Conservation (phyloP, 2,329 filamentous ascomycete genomes). For the Pseudopithomyces chartarum region DNA sequence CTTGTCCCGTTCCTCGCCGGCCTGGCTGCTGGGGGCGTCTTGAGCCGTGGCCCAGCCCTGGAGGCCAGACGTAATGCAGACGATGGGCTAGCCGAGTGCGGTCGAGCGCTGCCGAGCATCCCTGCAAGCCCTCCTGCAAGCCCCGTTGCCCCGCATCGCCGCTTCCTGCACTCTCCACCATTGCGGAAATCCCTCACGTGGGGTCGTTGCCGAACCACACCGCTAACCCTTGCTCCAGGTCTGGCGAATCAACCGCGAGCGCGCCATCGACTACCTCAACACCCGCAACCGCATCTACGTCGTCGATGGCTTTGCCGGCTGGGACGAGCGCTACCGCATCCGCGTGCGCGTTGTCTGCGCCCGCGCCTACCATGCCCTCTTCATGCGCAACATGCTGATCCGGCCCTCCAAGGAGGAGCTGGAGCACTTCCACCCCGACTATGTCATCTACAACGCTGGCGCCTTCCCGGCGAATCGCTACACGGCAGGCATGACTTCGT, state of each 20-base stretch:
- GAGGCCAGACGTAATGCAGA: slow-evolving; percentile 42
- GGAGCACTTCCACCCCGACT: slow-evolving; percentile 97
- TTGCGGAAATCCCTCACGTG: slow-evolving; percentile 28
- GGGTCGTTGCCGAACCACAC: not conserved
- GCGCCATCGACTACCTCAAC: slow-evolving; percentile 98
- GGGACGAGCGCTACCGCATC: slow-evolving; percentile 98
- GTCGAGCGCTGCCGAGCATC: slow-evolving; percentile 24
- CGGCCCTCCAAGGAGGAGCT: slow-evolving; percentile 89
- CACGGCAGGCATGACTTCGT: slow-evolving; percentile 98
- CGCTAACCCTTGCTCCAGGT: slow-evolving; percentile 62
- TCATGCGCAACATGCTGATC: slow-evolving; percentile 99
- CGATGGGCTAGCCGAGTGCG: slow-evolving; percentile 37
- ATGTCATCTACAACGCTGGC: slow-evolving; percentile 99
- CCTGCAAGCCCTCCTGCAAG: slow-evolving; percentile 34
- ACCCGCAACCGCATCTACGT: slow-evolving; percentile 99
- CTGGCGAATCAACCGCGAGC: slow-evolving; percentile 99
- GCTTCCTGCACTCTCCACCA: slow-evolving; percentile 26
- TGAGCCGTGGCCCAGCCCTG: no score
- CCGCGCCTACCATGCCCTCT: slow-evolving; percentile 97
- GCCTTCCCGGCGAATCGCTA: slow-evolving; percentile 98
- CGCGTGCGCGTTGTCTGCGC: slow-evolving; percentile 97
- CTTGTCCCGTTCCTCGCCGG: slow-evolving; percentile 18
- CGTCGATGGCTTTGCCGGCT: slow-evolving; percentile 94
- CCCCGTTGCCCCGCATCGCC: slow-evolving; percentile 41
- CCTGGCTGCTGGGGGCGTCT: slow-evolving; percentile 23